Evolutionary conservation across 176 grass and related monocot species (phyloP).

Genomic region (Rhynchospora pubera): DNA sequence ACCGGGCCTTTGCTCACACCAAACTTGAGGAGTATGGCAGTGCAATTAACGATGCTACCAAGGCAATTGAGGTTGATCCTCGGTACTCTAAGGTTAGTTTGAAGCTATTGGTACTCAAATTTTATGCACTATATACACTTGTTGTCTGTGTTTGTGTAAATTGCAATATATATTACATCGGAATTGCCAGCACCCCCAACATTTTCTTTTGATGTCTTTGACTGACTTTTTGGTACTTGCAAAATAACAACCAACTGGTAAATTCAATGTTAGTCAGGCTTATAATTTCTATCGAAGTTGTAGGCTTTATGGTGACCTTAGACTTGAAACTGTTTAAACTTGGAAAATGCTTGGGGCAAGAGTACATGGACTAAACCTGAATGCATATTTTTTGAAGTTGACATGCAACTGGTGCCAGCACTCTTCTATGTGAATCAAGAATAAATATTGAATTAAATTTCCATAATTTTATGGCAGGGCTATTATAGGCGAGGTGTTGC

Average conservation of each 20-base stretch:
- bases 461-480: slow-evolving; percentile 32
- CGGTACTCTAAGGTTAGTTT: slow-evolving; percentile 66
- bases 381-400: background rate
- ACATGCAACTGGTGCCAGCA: background rate
- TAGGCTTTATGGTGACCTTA: background rate
- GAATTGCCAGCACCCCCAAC: background rate
- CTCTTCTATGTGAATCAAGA: background rate
- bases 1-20: slow-evolving; percentile 79
- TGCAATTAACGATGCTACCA: slow-evolving; percentile 75
- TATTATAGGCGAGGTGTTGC: slow-evolving; percentile 81
- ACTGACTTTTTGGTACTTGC: background rate
- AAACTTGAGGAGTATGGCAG: slow-evolving; percentile 94
- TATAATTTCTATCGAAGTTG: background rate
- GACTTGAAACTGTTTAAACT: background rate
- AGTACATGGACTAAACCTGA: background rate
- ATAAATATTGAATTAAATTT: slow-evolving; percentile 1
- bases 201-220: background rate
- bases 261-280: background rate
- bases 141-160: background rate
- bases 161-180: background rate
- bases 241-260: background rate
- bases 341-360: background rate
- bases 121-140: background rate
- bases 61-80: slow-evolving; percentile 70
- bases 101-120: background rate